These are phyloP conservation scores for Exophiala phaeomuriformis DNA, from an alignment of 2,329 filamentous ascomycete species.

Conservation along the genomic window DNA sequence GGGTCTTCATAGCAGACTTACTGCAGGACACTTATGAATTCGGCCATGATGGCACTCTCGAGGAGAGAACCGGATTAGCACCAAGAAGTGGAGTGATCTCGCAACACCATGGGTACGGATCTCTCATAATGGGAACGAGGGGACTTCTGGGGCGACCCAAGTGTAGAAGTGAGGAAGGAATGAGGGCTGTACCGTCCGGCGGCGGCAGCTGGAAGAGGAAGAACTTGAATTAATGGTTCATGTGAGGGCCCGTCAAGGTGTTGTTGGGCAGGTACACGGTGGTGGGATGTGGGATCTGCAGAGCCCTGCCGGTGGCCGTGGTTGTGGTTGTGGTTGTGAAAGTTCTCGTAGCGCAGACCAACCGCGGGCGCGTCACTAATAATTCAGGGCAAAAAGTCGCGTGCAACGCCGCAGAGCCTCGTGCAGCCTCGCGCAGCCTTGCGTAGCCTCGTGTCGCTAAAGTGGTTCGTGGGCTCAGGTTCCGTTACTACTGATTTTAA, in stretches of 20 bases:
- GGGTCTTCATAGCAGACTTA: constrained; percentile 26
- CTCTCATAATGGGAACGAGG: constrained; percentile 11
- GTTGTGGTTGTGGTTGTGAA: background rate
- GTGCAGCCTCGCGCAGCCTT: background rate
- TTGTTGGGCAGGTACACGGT: too few relatives aligned
- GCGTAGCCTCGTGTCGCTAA: too few relatives aligned
- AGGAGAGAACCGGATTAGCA: background rate
- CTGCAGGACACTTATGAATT: constrained; percentile 39
- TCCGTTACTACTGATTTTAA: too few relatives aligned
- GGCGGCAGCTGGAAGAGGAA: background rate
- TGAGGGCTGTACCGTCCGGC: background rate
- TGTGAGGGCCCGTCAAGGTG: too few relatives aligned
- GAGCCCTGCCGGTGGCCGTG: too few relatives aligned
- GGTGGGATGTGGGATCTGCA: too few relatives aligned
- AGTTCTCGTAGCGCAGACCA: background rate
- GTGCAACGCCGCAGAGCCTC: background rate
- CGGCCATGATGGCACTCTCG: constrained; percentile 28
- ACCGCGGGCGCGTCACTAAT: background rate
- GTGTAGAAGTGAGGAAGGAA: background rate
- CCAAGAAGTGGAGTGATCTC: background rate
- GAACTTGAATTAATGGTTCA: background rate
- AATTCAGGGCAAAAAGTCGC: background rate
- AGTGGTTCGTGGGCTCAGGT: too few relatives aligned
- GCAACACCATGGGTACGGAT: constrained; percentile 2
- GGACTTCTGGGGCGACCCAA: background rate